These are phyloP conservation scores for Colletotrichum godetiae DNA, from an alignment of 2,329 filamentous ascomycete genomes.

Conservation along the genomic window DNA sequence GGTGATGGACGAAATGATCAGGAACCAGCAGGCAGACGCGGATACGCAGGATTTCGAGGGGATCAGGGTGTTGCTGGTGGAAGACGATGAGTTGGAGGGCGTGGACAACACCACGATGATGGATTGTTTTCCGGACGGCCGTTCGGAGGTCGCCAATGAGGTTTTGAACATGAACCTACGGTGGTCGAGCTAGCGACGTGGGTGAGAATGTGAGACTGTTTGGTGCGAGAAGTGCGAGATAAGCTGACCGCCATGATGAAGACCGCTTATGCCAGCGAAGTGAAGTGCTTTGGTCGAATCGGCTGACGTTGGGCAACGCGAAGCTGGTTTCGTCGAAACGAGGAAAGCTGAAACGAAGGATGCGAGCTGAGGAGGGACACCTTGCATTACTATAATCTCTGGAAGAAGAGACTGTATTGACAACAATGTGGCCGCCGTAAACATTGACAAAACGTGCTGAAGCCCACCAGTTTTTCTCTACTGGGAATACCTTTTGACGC, in stretches of 20 bases:
- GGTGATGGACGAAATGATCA: conserved; percentile 43
- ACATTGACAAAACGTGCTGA: conserved; percentile 31
- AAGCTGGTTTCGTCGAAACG: neutral
- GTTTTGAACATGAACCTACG: neutral
- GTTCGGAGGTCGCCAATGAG: neutral
- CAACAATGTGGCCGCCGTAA: conserved; percentile 25
- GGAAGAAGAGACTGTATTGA: conserved; percentile 11
- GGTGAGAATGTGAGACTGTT: neutral
- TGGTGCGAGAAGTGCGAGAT: neutral
- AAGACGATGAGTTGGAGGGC: conserved; percentile 38
- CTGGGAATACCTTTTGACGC: conserved; percentile 36
- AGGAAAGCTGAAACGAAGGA: too few species aligned
- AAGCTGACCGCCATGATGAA: neutral
- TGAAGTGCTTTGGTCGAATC: neutral
- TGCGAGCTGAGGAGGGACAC: conserved; percentile 5
- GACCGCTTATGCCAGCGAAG: neutral
- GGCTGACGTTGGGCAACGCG: neutral
- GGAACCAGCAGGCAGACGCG: conserved; percentile 42
- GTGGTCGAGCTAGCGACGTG: neutral
- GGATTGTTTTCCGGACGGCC: conserved; percentile 15
- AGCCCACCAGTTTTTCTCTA: conserved; percentile 26
- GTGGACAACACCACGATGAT: conserved; percentile 25
- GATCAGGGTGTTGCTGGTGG: conserved; percentile 41
- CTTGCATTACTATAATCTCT: conserved; percentile 34
- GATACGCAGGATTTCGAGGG: conserved; percentile 40